Base-by-base conservation (phyloP, 306 rosid species). In the Astragalus membranaceus region DNA sequence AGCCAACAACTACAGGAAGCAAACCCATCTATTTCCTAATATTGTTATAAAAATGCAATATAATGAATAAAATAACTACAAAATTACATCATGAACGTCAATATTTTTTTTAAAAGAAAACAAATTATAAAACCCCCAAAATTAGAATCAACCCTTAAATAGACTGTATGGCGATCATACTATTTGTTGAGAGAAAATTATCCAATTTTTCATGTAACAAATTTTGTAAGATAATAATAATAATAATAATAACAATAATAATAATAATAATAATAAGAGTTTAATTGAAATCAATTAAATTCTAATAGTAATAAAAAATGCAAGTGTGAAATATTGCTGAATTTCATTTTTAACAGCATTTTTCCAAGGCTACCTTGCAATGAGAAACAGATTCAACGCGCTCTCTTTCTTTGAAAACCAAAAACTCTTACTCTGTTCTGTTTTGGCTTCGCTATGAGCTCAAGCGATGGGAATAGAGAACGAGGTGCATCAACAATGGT, bases 391-490 rank as follows among this genome's bases (percentile, higher is more conserved):
- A 83, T 83, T 83, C 82, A 78, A 44, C 64, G 14, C 61, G 35
- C 64, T 55, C 64, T 64, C 60, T 30, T 11, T 29, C 69, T 64
- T 56, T 33, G 23, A 15, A 62, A 55, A 3, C 50, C 48, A 3
- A 60, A 55, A 73, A 13, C 52, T 16, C 37, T 51, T 37, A 53
- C 77, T 59, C 73, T 72, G 61, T 55, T 68, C 33, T 61, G 29
- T 60, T 72, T 61, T 67, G 65, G 72, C 51, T 72, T 79, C 80
- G 82, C 78, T 64, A 76, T 85, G 86, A 85, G 76, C 62, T 63
- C 83, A 37, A 44, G 41, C 62, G 78, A 59, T 10, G 50, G 56
- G 13, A 75, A 74, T 48, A 59, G 49, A 79, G 76, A 77, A 48
- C 80, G 74, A 47, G 50, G 54, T 62, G 14, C 79, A 32, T 58